Conservation (phyloP, 768 basidiomycete genomes). For the Ramaria sp. region DNA sequence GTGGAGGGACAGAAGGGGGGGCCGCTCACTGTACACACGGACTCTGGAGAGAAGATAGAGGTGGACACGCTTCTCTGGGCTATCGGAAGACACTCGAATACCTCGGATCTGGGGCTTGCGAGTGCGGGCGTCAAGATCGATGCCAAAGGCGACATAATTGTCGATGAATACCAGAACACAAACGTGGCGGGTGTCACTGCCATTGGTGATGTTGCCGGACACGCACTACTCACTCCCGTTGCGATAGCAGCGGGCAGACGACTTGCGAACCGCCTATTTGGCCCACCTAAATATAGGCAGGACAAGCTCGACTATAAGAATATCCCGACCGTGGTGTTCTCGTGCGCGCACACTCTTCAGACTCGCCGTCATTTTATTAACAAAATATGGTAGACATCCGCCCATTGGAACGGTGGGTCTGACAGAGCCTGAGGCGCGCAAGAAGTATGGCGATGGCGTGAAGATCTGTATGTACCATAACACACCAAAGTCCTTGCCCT, state of each 20-base stretch:
- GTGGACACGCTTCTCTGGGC: slow-evolving; percentile 91
- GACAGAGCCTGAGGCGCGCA: slow-evolving; percentile 82
- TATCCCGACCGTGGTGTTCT: slow-evolving; percentile 94
- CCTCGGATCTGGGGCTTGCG: slow-evolving; percentile 67
- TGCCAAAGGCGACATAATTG: slow-evolving; percentile 72
- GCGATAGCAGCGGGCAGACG: slow-evolving; percentile 93
- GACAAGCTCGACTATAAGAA: slow-evolving; percentile 84
- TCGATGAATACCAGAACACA: slow-evolving; percentile 88
- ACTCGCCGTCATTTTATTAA: not conserved
- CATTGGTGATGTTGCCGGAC: slow-evolving; percentile 90
- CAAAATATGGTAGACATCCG: slow-evolving; percentile 54
- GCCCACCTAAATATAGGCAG: slow-evolving; percentile 72
- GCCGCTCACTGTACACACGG: slow-evolving; percentile 63
- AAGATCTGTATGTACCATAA: slow-evolving; percentile 72
- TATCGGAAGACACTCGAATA: slow-evolving; percentile 79
- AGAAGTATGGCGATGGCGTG: slow-evolving; percentile 78
- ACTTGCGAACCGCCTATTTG: slow-evolving; percentile 83
- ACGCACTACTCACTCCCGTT: slow-evolving; percentile 89
- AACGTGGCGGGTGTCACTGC: slow-evolving; percentile 59
- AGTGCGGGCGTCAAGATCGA: slow-evolving; percentile 65
- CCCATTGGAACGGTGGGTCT: slow-evolving; percentile 92
- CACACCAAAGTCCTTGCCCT: slow-evolving; percentile 8
- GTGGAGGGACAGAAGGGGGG: slow-evolving; percentile 69
- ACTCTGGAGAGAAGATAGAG: slow-evolving; percentile 66
- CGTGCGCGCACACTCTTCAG: slow-evolving; percentile 41